A percentile compares a stretch with the other conserved stretches of the same genome.
Conservation (phyloP, 2,329 filamentous ascomycete genomes). For the Chrysoporthe puriensis region DNA sequence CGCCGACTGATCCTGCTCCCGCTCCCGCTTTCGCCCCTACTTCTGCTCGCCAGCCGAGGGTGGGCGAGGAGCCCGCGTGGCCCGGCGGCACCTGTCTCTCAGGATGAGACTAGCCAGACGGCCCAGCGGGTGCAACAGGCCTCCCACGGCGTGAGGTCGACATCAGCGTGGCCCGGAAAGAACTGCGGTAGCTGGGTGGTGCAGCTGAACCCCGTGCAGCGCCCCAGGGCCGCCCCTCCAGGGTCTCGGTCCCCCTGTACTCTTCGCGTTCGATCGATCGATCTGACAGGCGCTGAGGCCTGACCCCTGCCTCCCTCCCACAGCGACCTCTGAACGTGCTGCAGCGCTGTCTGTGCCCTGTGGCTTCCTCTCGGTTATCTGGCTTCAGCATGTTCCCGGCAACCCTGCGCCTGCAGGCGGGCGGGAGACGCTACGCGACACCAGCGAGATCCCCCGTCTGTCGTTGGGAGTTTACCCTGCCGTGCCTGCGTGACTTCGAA, state of each 20-base stretch:
- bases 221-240: neutral
- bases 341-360: slow-evolving; percentile 9
- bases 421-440: neutral
- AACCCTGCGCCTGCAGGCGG: slow-evolving; percentile 22
- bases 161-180: neutral
- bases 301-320: neutral
- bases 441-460: slow-evolving; percentile 3
- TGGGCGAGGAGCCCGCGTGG: no score
- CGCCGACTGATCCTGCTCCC: neutral
- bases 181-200: neutral
- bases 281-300: slow-evolving; percentile 1
- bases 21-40: neutral
- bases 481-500: slow-evolving; percentile 10
- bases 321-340: neutral
- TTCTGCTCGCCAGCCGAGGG: neutral
- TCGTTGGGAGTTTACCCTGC: slow-evolving; percentile 10
- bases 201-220: neutral
- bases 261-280: neutral
- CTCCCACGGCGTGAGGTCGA: neutral
- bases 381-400: slow-evolving; percentile 26
- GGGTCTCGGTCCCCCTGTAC: neutral
- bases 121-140: neutral
- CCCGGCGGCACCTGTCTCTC: neutral
- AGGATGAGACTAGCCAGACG: neutral
- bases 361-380: slow-evolving; percentile 27